Evolutionary conservation across 305 asterid species (phyloP), one percentile per base, ranked within the genome.

Genomic region (Vinca major): DNA sequence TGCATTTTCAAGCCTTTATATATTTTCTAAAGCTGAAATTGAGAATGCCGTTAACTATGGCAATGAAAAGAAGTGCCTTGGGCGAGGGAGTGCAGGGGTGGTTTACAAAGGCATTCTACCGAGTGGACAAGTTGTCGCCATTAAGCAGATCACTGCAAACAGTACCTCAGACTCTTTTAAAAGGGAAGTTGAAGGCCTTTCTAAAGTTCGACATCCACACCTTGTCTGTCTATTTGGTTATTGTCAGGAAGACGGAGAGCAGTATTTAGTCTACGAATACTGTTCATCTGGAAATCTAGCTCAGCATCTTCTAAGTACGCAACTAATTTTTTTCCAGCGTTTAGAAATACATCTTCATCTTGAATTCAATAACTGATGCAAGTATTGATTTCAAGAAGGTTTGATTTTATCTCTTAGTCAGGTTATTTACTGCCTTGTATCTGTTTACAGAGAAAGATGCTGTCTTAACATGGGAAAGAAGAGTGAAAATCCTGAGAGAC

Each of bases 21-120:
- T 83, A 49, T 90, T 90, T 85, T 82, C 97, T 0, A 82, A 81
- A 76, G 81, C 86, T 12, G 97, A 88, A 81, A 84, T 90, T n/a
- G 82, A 82, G 64, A 85, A 80, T 0, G 97, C 92, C 2, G 79
- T 86, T 2, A 78, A 79, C 72, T 78, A 79, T 33, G 78, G 80
- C 1, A 65, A 53, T 1, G 88, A 81, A 69, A 86, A 75, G 80
- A 79, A 73, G 70, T 83, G 73, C 76, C 82, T 86, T 0, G 96
- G 94, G 57, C 83, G 89, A 20, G 94, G 97, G 63, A 86, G 97
- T 63, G 89, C 97, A 11, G 94, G 96, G 66, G 67, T 75, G 61
- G 94, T 90, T 7, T 90, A 71, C 81, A 85, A 83, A 70, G 96
- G 95, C 55, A 74, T 85, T 79, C 82, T 90, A 44, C 96, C 96